Percentiles rank a stretch among this genome's conserved stretches.
These are phyloP conservation scores for Penicillium salamii DNA, from an alignment of 495 filamentous ascomycete species.

Conservation along the genomic window DNA sequence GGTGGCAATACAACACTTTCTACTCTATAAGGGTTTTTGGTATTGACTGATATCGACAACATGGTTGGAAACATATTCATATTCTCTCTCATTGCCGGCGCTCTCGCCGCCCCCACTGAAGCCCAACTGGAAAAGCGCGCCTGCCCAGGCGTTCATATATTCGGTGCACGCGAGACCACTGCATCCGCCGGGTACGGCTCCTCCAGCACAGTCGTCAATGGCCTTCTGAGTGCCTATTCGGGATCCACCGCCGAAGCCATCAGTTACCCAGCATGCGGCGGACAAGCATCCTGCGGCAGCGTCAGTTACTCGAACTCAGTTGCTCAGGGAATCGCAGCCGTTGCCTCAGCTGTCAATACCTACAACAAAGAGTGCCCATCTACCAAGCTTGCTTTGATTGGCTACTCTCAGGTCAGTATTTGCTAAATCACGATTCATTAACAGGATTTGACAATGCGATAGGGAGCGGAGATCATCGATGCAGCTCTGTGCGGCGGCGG, in stretches of 20 bases:
- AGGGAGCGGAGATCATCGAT: conserved; percentile 64
- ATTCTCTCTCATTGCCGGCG: conserved; percentile 15
- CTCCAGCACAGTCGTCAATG: conserved; percentile 47
- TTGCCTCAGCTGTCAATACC: conserved; percentile 52
- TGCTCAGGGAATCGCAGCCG: conserved; percentile 48
- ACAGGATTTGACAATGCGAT: neutral
- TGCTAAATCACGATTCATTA: neutral
- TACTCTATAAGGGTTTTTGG: too few species aligned
- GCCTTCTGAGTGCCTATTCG: conserved; percentile 43
- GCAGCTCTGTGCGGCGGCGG: conserved; percentile 61
- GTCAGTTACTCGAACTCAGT: conserved; percentile 53
- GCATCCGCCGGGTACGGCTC: conserved; percentile 54
- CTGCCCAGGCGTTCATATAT: conserved; percentile 56
- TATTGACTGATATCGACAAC: too few species aligned
- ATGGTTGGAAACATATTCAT: conserved; percentile 13
- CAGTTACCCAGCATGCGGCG: conserved; percentile 60
- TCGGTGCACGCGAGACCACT: conserved; percentile 65
- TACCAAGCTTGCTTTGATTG: conserved; percentile 58
- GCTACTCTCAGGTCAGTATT: conserved; percentile 54
- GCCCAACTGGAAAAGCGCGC: conserved; percentile 18
- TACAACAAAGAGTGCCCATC: conserved; percentile 53
- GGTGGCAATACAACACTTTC: too few species aligned
- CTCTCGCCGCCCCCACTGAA: conserved; percentile 17
- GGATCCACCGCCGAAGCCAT: conserved; percentile 55
- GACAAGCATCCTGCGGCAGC: conserved; percentile 46